Evolutionary conservation across 768 basidiomycete species (phyloP).

Genomic region (Xanthoconium stramineum): DNA sequence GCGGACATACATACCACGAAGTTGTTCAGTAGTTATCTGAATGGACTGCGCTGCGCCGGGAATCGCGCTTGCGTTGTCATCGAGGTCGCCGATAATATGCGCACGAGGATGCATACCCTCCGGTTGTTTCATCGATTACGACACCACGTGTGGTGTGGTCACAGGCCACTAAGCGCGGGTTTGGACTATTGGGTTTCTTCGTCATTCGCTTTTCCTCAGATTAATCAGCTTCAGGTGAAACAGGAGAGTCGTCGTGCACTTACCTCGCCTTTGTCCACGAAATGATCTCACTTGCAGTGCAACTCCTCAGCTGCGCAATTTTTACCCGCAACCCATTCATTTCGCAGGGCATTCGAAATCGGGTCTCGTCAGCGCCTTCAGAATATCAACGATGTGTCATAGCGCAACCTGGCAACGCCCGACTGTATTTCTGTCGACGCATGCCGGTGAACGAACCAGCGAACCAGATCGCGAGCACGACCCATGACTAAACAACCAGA

Average conservation of each 20-base stretch:
- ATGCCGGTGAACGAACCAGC: too few species aligned
- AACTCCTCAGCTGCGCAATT: too few species aligned
- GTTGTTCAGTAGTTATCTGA: slow-evolving; percentile 1
- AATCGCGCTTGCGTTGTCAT: slow-evolving; percentile 5
- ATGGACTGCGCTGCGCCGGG: not conserved
- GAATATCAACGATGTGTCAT: too few species aligned
- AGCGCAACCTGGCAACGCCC: too few species aligned
- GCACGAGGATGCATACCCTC: slow-evolving; percentile 7
- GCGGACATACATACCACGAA: not conserved
- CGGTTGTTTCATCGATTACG: slow-evolving; percentile 6
- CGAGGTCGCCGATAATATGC: not conserved
- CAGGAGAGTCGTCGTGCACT: not conserved
- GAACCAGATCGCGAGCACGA: not conserved
- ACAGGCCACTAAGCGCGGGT: not conserved
- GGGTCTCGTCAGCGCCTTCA: too few species aligned
- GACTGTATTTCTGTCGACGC: too few species aligned
- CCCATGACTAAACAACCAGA: not conserved
- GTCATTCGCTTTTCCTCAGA: not conserved
- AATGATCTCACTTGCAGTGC: not conserved
- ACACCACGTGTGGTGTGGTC: not conserved
- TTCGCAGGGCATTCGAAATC: too few species aligned
- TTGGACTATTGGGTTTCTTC: not conserved
- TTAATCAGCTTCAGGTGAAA: not conserved
- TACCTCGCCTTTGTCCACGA: not conserved
- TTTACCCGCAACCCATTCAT: too few species aligned